These are phyloP conservation scores for Fusarium sp. DNA, from an alignment of 2,329 filamentous ascomycete species.

Conservation along the genomic window DNA sequence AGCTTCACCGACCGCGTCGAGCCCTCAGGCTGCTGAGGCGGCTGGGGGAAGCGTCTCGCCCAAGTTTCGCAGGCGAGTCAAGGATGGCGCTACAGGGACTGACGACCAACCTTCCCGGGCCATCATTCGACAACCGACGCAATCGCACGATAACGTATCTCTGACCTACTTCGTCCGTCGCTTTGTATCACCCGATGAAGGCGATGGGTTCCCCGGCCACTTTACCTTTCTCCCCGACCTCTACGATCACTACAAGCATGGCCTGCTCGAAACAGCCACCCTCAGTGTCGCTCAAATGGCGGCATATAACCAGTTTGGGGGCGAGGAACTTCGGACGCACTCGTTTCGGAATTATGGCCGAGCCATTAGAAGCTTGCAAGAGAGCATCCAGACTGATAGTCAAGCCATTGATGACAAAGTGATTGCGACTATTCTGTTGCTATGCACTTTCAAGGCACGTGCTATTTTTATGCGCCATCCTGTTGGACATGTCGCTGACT, in stretches of 20 bases:
- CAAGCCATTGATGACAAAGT: slow-evolving; percentile 46
- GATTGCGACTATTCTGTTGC: slow-evolving; percentile 45
- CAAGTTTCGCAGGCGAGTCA: neutral
- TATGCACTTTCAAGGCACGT: slow-evolving; percentile 46
- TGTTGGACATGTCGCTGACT: neutral
- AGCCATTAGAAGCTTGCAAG: slow-evolving; percentile 44
- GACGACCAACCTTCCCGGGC: neutral
- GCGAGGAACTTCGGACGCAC: slow-evolving; percentile 41
- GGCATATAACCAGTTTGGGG: slow-evolving; percentile 48
- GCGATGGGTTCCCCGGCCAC: slow-evolving; percentile 48
- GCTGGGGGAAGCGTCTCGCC: neutral
- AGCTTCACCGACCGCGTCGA: neutral
- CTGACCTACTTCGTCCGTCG: slow-evolving; percentile 50
- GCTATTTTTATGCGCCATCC: neutral
- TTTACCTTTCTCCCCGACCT: slow-evolving; percentile 48
- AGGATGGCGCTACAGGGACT: neutral
- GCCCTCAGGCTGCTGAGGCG: neutral
- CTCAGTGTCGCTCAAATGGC: slow-evolving; percentile 50
- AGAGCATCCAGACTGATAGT: slow-evolving; percentile 41
- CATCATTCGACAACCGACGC: slow-evolving; percentile 15
- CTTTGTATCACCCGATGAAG: slow-evolving; percentile 46
- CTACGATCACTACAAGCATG: slow-evolving; percentile 41
- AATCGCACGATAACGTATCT: slow-evolving; percentile 45
- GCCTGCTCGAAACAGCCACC: slow-evolving; percentile 47
- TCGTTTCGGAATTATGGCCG: slow-evolving; percentile 47